These are phyloP conservation scores for Cladophialophora exuberans DNA, from an alignment of 2,329 filamentous ascomycete species.

Conservation along the genomic window DNA sequence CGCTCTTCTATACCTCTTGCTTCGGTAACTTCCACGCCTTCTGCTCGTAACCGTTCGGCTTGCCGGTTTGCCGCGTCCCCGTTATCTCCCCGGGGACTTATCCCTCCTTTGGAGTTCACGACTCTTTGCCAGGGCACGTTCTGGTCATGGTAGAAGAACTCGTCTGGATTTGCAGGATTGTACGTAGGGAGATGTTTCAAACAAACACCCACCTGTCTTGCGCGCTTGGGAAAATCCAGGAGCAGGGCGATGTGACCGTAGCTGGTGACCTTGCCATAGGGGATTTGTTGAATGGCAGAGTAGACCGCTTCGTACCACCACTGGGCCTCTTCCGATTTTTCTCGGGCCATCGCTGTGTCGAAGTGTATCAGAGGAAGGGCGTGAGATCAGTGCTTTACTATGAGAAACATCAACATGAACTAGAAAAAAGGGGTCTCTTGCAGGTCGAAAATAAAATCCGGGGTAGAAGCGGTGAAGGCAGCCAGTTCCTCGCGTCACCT, in stretches of 20 bases:
- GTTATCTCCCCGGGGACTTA: slow-evolving; percentile 67
- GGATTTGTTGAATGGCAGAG: slow-evolving; percentile 81
- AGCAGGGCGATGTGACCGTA: slow-evolving; percentile 75
- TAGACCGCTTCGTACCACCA: slow-evolving; percentile 69
- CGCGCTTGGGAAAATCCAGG: slow-evolving; percentile 66
- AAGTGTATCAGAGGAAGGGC: background rate
- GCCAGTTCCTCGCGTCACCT: too few relatives aligned
- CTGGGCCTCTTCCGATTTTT: slow-evolving; percentile 50
- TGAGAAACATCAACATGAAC: too few relatives aligned
- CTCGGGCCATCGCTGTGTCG: slow-evolving; percentile 44
- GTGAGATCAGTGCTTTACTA: too few relatives aligned
- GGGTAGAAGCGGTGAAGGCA: too few relatives aligned
- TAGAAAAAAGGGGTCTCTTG: too few relatives aligned
- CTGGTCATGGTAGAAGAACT: slow-evolving; percentile 65
- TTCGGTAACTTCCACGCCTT: slow-evolving; percentile 47
- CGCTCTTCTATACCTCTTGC: slow-evolving; percentile 49
- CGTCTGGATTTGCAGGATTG: slow-evolving; percentile 49
- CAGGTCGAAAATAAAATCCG: too few relatives aligned
- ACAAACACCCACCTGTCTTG: slow-evolving; percentile 85
- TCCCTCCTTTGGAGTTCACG: slow-evolving; percentile 82
- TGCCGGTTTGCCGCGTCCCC: slow-evolving; percentile 44
- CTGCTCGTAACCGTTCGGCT: slow-evolving; percentile 43
- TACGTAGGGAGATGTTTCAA: slow-evolving; percentile 76
- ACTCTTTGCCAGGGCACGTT: slow-evolving; percentile 96
- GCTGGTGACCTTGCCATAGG: slow-evolving; percentile 78